Evolutionary conservation across 257 asterid genomes (phyloP).

Genomic region (Asclepias syriaca): DNA sequence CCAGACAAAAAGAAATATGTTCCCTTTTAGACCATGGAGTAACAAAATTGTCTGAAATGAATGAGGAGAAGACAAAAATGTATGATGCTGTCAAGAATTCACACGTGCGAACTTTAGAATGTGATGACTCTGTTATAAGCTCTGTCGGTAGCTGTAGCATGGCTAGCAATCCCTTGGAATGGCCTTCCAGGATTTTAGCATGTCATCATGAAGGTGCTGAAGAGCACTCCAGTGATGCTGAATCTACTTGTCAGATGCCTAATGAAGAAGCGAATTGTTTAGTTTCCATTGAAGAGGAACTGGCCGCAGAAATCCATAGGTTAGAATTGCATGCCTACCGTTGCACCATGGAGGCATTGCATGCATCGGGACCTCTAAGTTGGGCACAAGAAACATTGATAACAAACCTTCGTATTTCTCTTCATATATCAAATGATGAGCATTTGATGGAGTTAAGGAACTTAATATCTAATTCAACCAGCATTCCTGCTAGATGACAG

Average conservation of each 20-base stretch:
- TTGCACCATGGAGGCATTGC: slow-evolving; percentile 44
- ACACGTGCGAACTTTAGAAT: slow-evolving; percentile 11
- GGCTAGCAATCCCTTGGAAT: slow-evolving; percentile 9
- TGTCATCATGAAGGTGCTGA: slow-evolving; percentile 12
- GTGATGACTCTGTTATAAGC: slow-evolving; percentile 24
- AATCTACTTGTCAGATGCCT: slow-evolving; percentile 26
- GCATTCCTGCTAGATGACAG: slow-evolving; percentile 23
- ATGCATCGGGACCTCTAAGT: slow-evolving; percentile 50
- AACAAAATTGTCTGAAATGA: slow-evolving; percentile 15
- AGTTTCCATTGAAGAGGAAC: slow-evolving; percentile 16
- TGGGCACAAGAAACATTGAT: slow-evolving; percentile 50
- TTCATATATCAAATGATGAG: slow-evolving; percentile 46
- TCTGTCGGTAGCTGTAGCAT: slow-evolving; percentile 40
- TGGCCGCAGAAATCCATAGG: slow-evolving; percentile 34
- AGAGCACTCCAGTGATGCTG: slow-evolving; percentile 36
- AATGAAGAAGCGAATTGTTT: slow-evolving; percentile 14
- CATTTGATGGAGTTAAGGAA: slow-evolving; percentile 43
- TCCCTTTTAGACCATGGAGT: slow-evolving; percentile 6
- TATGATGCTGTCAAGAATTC: slow-evolving; percentile 8
- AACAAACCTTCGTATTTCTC: slow-evolving; percentile 47
- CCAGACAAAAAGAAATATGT: slow-evolving; percentile 13
- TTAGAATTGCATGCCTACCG: slow-evolving; percentile 51
- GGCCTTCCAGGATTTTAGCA: slow-evolving; percentile 17
- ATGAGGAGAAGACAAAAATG: slow-evolving; percentile 14
- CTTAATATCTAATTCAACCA: slow-evolving; percentile 32